Conservation (phyloP, 306 rosid species). For the Benincasa hispida region DNA sequence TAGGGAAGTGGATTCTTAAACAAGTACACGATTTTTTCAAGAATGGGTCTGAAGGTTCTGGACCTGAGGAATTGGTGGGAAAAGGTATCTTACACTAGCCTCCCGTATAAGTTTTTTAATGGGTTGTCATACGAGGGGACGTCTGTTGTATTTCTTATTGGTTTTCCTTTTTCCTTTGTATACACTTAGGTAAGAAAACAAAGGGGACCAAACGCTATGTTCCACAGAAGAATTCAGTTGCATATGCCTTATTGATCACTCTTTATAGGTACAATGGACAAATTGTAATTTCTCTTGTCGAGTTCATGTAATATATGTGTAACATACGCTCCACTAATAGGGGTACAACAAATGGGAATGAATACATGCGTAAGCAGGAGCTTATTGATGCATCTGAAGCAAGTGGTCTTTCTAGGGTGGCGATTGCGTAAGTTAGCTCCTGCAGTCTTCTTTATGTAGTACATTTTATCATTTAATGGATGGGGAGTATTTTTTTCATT, state of each 20-base stretch:
- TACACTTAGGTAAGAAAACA: constrained; percentile 38
- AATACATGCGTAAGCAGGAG: constrained; percentile 83
- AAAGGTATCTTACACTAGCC: constrained; percentile 23
- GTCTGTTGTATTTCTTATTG: not conserved
- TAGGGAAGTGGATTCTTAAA: constrained; percentile 85
- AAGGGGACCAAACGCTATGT: constrained; percentile 47
- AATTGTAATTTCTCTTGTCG: not conserved
- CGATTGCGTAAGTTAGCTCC: constrained; percentile 50
- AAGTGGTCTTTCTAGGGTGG: constrained; percentile 73
- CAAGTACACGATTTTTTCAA: constrained; percentile 76
- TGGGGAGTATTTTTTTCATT: constrained; percentile 8
- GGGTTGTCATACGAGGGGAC: not conserved
- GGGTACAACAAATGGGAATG: constrained; percentile 65
- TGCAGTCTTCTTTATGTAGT: not conserved
- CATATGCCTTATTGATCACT: constrained; percentile 68
- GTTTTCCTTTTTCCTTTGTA: not conserved
- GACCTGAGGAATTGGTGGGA: constrained; percentile 38
- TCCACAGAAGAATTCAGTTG: constrained; percentile 79
- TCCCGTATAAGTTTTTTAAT: not conserved
- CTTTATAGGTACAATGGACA: constrained; percentile 45
- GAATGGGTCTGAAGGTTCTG: constrained; percentile 32
- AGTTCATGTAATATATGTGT: not conserved
- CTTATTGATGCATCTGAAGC: constrained; percentile 92
- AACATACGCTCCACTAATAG: constrained; percentile 21
- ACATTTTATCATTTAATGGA: constrained; percentile 1